Evolutionary conservation across 805 yeast genomes (phyloP).

Genomic region (Starmera amethionina): DNA sequence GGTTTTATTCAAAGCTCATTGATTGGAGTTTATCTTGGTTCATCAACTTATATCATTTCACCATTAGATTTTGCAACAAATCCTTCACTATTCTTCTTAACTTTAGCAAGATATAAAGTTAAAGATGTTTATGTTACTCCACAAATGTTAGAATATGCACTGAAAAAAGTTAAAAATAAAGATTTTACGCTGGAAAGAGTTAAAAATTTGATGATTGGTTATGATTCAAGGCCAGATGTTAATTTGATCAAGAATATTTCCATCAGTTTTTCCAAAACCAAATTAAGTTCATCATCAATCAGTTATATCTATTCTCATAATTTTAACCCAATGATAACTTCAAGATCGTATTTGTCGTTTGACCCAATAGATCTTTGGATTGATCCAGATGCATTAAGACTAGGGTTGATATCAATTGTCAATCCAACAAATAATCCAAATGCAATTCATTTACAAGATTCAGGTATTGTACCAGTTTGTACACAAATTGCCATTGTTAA

Average conservation of each 20-base stretch:
- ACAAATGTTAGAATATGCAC: conserved; percentile 72
- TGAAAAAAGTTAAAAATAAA: conserved; percentile 47
- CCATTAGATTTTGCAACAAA: conserved; percentile 69
- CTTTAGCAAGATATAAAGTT: conserved; percentile 67
- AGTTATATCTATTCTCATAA: conserved; percentile 70
- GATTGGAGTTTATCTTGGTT: conserved; percentile 79
- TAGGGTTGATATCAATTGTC: conserved; percentile 74
- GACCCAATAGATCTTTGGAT: conserved; percentile 83
- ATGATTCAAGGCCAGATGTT: conserved; percentile 63
- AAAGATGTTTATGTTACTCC: conserved; percentile 81
- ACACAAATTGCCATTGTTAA: conserved; percentile 91
- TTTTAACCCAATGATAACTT: conserved; percentile 73
- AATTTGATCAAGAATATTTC: conserved; percentile 49
- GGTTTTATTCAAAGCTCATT: conserved; percentile 85
- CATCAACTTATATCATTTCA: conserved; percentile 72
- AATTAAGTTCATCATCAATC: conserved; percentile 57
- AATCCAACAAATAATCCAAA: conserved; percentile 61
- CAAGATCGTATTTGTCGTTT: conserved; percentile 79
- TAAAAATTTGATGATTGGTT: conserved; percentile 77
- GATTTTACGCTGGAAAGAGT: conserved; percentile 45
- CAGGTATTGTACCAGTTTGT: conserved; percentile 93
- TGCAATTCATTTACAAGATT: conserved; percentile 77
- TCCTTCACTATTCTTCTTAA: conserved; percentile 61
- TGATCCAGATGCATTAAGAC: conserved; percentile 83
- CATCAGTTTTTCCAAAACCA: conserved; percentile 51